These are phyloP conservation scores for Coemansia aciculifera DNA, from an alignment of 192 early-diverging fungal genomes.

Conservation along the genomic window DNA sequence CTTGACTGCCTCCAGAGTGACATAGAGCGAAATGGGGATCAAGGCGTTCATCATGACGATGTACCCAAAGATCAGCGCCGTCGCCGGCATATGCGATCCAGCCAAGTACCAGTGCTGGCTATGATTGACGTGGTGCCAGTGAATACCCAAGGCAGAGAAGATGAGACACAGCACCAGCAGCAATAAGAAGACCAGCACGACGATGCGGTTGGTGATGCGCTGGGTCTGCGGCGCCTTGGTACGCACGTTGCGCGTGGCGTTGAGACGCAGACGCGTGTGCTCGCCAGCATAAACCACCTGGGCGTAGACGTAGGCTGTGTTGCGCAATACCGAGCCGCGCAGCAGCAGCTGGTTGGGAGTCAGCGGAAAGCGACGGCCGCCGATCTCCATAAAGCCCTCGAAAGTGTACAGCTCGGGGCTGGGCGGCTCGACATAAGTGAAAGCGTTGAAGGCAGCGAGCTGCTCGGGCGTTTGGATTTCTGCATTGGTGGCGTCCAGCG, in stretches of 20 bases:
- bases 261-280: conserved; percentile 70
- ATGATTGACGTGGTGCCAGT: conserved; percentile 45
- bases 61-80: conserved; percentile 62
- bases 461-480: conserved; percentile 55
- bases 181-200: conserved; percentile 66
- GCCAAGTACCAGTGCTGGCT: conserved; percentile 59
- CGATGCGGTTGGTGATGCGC: conserved; percentile 74
- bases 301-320: conserved; percentile 78
- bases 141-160: conserved; percentile 56
- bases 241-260: conserved; percentile 69
- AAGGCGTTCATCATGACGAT: conserved; percentile 82
- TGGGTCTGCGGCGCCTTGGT: conserved; percentile 77
- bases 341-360: conserved; percentile 80
- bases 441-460: conserved; percentile 44
- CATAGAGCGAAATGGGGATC: conserved; percentile 87
- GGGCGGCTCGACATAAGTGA: conserved; percentile 68
- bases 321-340: conserved; percentile 81
- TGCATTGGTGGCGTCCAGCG: conserved; percentile 60
- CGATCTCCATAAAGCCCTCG: conserved; percentile 73
- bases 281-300: conserved; percentile 73
- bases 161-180: conserved; percentile 60
- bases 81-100: conserved; percentile 19
- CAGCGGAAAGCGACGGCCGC: conserved; percentile 61
- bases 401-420: conserved; percentile 82
- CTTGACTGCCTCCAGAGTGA: conserved; percentile 84